A percentile compares a stretch with the other conserved stretches of the same genome.
phyloP scores from a whole-genome alignment of 805 yeast genomes.

The Starmerella floris region DNA sequence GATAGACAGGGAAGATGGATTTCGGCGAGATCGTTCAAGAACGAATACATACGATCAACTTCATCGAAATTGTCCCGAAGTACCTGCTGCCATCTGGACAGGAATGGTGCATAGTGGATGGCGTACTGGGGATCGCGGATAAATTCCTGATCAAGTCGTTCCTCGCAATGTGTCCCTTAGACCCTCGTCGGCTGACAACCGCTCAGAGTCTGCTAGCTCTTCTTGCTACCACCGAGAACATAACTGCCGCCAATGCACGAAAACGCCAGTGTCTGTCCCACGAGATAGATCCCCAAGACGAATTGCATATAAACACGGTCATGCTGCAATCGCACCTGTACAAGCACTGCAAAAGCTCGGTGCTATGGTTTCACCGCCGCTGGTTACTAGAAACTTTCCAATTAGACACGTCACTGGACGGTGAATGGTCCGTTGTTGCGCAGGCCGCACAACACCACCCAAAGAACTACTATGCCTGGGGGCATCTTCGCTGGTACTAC shows the following conservation, averaged over 20 bases:
- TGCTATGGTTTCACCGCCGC: slow-evolving; percentile 31
- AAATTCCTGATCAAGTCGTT: slow-evolving; percentile 15
- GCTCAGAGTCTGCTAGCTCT: slow-evolving; percentile 19
- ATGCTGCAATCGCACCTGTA: slow-evolving; percentile 26
- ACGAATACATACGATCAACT: neutral
- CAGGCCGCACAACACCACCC: slow-evolving; percentile 33
- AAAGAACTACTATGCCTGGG: slow-evolving; percentile 39
- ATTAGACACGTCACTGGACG: neutral
- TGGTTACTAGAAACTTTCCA: slow-evolving; percentile 19
- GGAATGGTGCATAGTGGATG: slow-evolving; percentile 13
- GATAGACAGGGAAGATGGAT: too few species aligned
- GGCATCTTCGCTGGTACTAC: slow-evolving; percentile 20
- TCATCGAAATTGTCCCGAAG: slow-evolving; percentile 14
- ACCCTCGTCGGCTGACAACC: slow-evolving; percentile 1
- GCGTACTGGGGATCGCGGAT: slow-evolving; percentile 22
- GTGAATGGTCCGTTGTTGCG: slow-evolving; percentile 25
- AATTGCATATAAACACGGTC: slow-evolving; percentile 22
- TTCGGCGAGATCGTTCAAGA: too few species aligned
- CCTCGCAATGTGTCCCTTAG: slow-evolving; percentile 5
- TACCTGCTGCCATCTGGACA: slow-evolving; percentile 9
- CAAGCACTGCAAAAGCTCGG: slow-evolving; percentile 30
- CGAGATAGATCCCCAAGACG: slow-evolving; percentile 11
- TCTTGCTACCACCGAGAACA: slow-evolving; percentile 25
- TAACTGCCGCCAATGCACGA: slow-evolving; percentile 23
- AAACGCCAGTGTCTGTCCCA: slow-evolving; percentile 16